phyloP scores from a whole-genome alignment of 129 eudicot genomes.

The Flaveria bidentis region DNA sequence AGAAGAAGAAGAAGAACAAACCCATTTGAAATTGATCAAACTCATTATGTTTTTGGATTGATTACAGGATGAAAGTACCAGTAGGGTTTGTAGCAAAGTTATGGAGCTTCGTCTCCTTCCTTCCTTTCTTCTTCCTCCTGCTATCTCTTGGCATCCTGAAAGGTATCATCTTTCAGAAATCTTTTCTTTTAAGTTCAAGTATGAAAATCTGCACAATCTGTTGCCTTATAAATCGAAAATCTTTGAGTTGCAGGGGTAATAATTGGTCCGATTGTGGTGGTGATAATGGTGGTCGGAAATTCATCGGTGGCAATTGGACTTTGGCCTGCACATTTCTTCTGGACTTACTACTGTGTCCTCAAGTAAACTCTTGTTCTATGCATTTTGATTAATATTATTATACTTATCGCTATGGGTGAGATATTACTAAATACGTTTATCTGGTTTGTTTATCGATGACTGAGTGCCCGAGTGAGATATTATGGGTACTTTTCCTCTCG shows the following conservation, averaged over 20 bases:
- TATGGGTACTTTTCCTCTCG: too few species aligned
- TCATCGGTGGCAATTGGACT: slow-evolving; percentile 78
- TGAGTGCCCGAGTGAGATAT: too few species aligned
- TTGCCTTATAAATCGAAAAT: not conserved
- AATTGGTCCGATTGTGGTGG: slow-evolving; percentile 51
- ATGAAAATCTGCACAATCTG: not conserved
- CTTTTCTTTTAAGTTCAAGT: not conserved
- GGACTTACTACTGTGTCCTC: slow-evolving; percentile 84
- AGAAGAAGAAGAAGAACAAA: not conserved
- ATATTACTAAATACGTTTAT: too few species aligned
- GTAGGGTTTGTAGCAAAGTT: slow-evolving; percentile 59
- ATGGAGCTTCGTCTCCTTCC: slow-evolving; percentile 66
- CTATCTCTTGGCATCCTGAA: slow-evolving; percentile 63
- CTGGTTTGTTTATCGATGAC: too few species aligned
- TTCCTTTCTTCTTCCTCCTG: slow-evolving; percentile 72
- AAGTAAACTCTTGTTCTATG: slow-evolving; percentile 43
- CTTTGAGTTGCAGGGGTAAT: slow-evolving; percentile 48
- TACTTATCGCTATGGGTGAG: too few species aligned
- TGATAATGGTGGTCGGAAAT: slow-evolving; percentile 62
- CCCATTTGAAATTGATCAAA: not conserved
- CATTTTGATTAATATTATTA: too few species aligned
- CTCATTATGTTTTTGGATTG: not conserved
- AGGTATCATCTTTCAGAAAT: slow-evolving; percentile 33
- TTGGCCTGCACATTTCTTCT: slow-evolving; percentile 86
- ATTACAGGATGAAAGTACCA: slow-evolving; percentile 63